Evolutionary conservation across 768 basidiomycete genomes (phyloP), one percentile per base, ranked within the genome.

Genomic region (Lepiota venenata): DNA sequence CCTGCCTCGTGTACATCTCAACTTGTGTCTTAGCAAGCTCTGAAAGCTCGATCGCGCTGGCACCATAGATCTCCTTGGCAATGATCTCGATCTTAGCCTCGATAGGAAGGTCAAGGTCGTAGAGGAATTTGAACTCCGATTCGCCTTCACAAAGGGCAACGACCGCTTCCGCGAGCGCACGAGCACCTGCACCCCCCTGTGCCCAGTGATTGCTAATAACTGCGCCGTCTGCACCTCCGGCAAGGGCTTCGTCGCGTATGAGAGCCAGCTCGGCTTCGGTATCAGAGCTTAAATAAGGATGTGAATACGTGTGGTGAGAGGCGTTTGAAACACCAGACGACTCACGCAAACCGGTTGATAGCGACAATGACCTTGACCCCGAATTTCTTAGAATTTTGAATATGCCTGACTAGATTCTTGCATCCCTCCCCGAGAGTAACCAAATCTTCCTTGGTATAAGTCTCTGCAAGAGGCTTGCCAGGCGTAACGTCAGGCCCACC

Each of bases 181-280:
- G 79, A 43, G 96, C 96, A 50, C 97, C 96, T 38, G 83, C 82
- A 43, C 96, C 96, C 63, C 96, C 97, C 63, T 93, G 78, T 16
- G 95, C 96, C 96, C 97, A 99, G 75, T 98, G 97, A 74, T 88
- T 96, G 71, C 90, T 93, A 58, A 97, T 87, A 2, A 98, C 86
- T 35, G 96, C 96, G 50, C 89, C 91, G 68, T 99, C 93, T 16
- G 96, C 96, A 38, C 96, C 96, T 7, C 85, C 91, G 43, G 80
- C 79, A 32, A 94, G 78, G 11, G 95, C 82, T 66, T 88, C 79
- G 60, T 87, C 78, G 49, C 87, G 87, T 42, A 99, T 79, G 50
- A 98, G 84, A 50, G 84, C 84, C 38, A 97, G 82, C 65, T 98
- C 96, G 27, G 95, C 93, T 14, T 80, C 76, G 7, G 96, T 90